A percentile compares a stretch with the other conserved stretches of the same genome.
Evolutionary conservation across 75 land plant genomes (phyloP).

Genomic region (Selaginella moellendorffii): DNA sequence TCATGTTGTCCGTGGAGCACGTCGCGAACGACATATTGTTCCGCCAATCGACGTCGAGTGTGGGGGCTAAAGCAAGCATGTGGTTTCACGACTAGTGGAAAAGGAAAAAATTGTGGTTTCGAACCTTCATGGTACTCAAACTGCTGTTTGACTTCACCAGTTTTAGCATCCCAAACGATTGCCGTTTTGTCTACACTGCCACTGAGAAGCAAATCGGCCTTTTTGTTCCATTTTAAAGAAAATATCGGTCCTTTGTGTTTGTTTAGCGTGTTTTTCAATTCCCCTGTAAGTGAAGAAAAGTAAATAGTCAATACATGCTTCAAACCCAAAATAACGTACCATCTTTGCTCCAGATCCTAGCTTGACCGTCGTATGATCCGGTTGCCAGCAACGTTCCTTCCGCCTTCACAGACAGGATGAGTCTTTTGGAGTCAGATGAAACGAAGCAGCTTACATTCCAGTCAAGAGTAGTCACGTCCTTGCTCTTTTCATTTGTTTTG

Average conservation of each 20-base stretch:
- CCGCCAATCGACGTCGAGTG: constrained; percentile 97
- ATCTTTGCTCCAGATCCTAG: constrained; percentile 85
- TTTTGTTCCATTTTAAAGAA: constrained; percentile 93
- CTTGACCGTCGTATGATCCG: constrained; percentile 98
- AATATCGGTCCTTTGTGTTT: constrained; percentile 93
- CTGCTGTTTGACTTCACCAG: constrained; percentile 83
- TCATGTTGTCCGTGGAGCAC: constrained; percentile 86
- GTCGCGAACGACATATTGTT: constrained; percentile 87
- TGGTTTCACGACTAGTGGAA: background rate
- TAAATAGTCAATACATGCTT: constrained; percentile 5
- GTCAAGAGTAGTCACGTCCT: constrained; percentile 94
- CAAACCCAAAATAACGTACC: constrained; percentile 36
- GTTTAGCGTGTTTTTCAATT: constrained; percentile 64
- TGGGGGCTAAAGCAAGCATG: constrained; percentile 44
- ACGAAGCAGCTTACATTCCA: constrained; percentile 72
- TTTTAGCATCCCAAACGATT: constrained; percentile 90
- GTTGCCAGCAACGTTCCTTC: constrained; percentile 93
- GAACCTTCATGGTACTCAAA: constrained; percentile 87
- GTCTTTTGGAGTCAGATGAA: background rate
- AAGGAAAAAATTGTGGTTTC: background rate
- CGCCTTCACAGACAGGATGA: constrained; percentile 31
- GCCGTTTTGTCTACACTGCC: constrained; percentile 96
- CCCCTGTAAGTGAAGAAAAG: constrained; percentile 35
- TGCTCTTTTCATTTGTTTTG: constrained; percentile 75
- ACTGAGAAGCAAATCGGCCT: constrained; percentile 85